Evolutionary conservation across 441 rosid genomes (phyloP).

Genomic region (Aquilaria agallochum): DNA sequence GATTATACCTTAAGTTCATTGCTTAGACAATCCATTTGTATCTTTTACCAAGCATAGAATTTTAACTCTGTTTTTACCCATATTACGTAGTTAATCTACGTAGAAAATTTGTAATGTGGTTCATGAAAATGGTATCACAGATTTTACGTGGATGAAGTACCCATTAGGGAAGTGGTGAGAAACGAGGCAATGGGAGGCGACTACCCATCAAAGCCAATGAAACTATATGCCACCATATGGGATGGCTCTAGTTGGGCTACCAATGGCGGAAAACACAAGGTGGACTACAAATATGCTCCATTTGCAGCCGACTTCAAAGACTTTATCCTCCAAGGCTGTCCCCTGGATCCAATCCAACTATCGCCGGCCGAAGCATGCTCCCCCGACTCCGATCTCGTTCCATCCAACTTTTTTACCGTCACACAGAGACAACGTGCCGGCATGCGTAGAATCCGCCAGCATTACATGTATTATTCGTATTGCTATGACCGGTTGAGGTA

Average conservation of each 20-base stretch:
- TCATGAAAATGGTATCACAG: constrained; percentile 23
- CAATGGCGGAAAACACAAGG: constrained; percentile 73
- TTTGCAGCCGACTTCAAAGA: constrained; percentile 68
- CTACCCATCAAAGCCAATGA: constrained; percentile 88
- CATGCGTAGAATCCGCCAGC: constrained; percentile 67
- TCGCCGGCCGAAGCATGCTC: constrained; percentile 30
- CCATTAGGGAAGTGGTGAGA: constrained; percentile 63
- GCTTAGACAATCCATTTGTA: too few species aligned
- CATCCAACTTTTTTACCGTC: constrained; percentile 35
- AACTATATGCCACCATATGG: constrained; percentile 88
- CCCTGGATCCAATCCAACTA: constrained; percentile 57
- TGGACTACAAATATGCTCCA: constrained; percentile 72
- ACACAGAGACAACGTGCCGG: constrained; percentile 33
- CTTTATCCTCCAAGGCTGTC: constrained; percentile 66
- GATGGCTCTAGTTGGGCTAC: constrained; percentile 99
- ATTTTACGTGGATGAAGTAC: constrained; percentile 85
- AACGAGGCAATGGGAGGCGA: constrained; percentile 71
- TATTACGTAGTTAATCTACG: neutral
- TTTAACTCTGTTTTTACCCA: neutral
- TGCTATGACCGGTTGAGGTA: constrained; percentile 73
- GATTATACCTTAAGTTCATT: too few species aligned
- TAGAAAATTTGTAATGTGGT: neutral
- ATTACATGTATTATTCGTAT: constrained; percentile 77
- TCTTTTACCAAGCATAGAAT: neutral
- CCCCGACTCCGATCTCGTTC: constrained; percentile 22